Conservation (phyloP, 176 grass and related monocot genomes). For the Themeda triandra region DNA sequence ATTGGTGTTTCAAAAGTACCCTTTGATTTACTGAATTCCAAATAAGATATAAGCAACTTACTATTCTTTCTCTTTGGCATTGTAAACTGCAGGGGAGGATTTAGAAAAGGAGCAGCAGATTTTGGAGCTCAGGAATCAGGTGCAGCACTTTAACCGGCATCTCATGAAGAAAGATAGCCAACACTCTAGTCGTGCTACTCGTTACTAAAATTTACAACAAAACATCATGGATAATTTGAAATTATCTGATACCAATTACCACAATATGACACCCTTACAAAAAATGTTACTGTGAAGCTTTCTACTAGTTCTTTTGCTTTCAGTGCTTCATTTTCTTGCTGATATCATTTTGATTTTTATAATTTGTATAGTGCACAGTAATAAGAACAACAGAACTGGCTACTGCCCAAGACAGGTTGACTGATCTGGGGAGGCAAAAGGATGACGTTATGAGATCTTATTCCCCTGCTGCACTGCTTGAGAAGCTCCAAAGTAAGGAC, state of each 20-base stretch:
- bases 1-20: not conserved
- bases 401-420: constrained; percentile 72
- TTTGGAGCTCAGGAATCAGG: constrained; percentile 87
- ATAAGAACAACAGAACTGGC: constrained; percentile 90
- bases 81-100: constrained; percentile 54
- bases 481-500: not conserved
- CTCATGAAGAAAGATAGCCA: not conserved
- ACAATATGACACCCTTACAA: not conserved
- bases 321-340: not conserved
- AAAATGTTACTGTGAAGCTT: not conserved
- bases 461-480: too few relatives aligned
- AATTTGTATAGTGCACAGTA: constrained; percentile 69
- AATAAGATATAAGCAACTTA: not conserved
- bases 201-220: not conserved
- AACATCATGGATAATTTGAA: not conserved
- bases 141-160: not conserved
- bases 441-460: constrained; percentile 59
- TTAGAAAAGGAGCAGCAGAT: constrained; percentile 87
- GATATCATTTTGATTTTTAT: constrained; percentile 14
- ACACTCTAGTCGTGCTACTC: not conserved
- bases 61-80: not conserved
- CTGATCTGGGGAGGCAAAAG: constrained; percentile 76
- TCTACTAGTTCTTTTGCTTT: not conserved
- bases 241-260: not conserved
- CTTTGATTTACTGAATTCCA: not conserved